Evolutionary conservation across 768 basidiomycete genomes (phyloP).

Genomic region (Punctularia strigosozonata): DNA sequence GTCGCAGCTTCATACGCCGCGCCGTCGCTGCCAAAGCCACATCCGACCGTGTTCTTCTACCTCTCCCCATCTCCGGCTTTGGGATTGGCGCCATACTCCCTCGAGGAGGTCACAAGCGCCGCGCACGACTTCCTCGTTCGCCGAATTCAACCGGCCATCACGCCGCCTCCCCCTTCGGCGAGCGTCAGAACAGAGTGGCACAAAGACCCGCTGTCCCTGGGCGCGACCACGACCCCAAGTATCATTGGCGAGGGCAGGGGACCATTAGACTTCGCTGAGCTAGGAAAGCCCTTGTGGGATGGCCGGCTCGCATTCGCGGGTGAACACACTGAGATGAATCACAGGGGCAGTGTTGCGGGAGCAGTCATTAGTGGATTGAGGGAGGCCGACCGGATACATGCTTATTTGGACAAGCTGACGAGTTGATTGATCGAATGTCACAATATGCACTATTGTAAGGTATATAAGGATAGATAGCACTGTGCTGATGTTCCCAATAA

Average conservation of each 20-base stretch:
- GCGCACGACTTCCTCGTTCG: background rate
- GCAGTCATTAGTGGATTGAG: background rate
- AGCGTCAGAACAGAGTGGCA: background rate
- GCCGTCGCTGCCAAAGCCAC: background rate
- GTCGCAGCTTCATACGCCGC: background rate
- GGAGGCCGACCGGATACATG: background rate
- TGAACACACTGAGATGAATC: background rate
- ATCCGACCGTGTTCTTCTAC: constrained; percentile 1
- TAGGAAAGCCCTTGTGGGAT: background rate
- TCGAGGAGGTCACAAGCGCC: background rate
- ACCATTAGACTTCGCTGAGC: background rate
- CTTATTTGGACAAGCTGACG: background rate
- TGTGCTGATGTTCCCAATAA: no score
- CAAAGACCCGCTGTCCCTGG: background rate
- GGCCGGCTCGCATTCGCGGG: background rate
- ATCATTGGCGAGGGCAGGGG: background rate
- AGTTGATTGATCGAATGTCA: no score
- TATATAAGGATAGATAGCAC: no score
- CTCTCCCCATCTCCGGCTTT: background rate
- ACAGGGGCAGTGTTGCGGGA: constrained; percentile 1
- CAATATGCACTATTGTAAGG: no score
- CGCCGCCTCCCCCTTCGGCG: background rate
- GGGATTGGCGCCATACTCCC: background rate
- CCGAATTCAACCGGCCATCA: background rate
- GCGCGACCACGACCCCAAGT: background rate